phyloP scores from a whole-genome alignment of 805 yeast species.

The Helenozyma rhizophorensis region DNA sequence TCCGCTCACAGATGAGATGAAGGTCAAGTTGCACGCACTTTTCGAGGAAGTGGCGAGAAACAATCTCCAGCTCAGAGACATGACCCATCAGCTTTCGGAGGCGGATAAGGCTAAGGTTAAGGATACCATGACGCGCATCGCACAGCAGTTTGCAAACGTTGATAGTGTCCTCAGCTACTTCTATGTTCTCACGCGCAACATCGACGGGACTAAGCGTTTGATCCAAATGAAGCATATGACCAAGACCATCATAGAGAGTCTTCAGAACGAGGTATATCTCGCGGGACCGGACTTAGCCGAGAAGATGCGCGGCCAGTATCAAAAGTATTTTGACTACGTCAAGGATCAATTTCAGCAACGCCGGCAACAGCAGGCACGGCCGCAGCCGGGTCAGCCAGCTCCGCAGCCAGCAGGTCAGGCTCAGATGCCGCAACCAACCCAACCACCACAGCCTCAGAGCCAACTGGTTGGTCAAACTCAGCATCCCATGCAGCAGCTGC shows the following conservation, averaged over 20 bases:
- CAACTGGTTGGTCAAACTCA: constrained; percentile 1
- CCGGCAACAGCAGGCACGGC: constrained; percentile 30
- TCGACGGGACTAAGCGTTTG: constrained; percentile 69
- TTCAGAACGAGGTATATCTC: constrained; percentile 59
- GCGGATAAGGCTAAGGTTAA: constrained; percentile 62
- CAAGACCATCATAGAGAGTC: constrained; percentile 66
- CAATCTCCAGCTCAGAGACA: constrained; percentile 62
- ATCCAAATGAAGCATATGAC: constrained; percentile 78
- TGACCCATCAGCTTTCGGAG: constrained; percentile 55
- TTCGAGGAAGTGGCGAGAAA: constrained; percentile 66
- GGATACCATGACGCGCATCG: constrained; percentile 47
- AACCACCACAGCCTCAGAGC: neutral
- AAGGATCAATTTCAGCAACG: constrained; percentile 51
- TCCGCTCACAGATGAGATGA: constrained; percentile 54
- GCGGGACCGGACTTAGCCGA: constrained; percentile 72
- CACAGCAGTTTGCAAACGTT: constrained; percentile 61
- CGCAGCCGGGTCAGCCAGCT: constrained; percentile 5
- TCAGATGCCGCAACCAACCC: neutral
- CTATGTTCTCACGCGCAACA: constrained; percentile 68
- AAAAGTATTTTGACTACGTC: constrained; percentile 70
- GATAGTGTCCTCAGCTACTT: constrained; percentile 78
- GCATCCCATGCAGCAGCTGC: constrained; percentile 4
- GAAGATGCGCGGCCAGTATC: constrained; percentile 67
- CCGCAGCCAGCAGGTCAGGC: constrained; percentile 5
- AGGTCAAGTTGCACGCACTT: constrained; percentile 55